Evolutionary conservation across 768 basidiomycete genomes (phyloP).

Genomic region (Kwoniella sp.): DNA sequence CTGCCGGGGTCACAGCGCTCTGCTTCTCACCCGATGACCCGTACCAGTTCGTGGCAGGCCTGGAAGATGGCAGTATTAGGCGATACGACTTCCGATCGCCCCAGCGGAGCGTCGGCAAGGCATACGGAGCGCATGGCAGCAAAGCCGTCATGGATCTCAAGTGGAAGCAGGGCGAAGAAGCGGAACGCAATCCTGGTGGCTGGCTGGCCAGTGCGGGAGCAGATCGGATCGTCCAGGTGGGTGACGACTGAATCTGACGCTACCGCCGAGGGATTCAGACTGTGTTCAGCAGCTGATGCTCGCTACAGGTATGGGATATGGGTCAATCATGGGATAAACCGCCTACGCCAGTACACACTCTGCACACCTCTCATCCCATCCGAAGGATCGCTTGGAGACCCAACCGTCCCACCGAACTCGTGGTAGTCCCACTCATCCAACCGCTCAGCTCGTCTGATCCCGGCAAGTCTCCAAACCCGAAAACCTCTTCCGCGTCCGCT

Average conservation of each 20-base stretch:
- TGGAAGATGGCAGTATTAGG: constrained; percentile 43
- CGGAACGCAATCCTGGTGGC: constrained; percentile 22
- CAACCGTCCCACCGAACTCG: constrained; percentile 42
- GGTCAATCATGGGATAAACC: constrained; percentile 30
- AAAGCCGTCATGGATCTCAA: constrained; percentile 46
- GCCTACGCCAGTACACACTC: constrained; percentile 36
- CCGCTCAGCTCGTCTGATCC: constrained; percentile 8
- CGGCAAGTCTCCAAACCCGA: not conserved
- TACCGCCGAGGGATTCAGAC: no score
- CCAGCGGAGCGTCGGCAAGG: constrained; percentile 25
- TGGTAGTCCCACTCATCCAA: constrained; percentile 38
- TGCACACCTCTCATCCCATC: constrained; percentile 42
- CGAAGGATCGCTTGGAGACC: constrained; percentile 45
- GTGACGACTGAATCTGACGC: no score
- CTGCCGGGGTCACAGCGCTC: constrained; percentile 35
- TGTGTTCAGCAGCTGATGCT: no score
- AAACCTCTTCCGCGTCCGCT: not conserved
- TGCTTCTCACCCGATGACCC: constrained; percentile 39
- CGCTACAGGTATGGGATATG: constrained; percentile 51
- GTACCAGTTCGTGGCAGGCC: constrained; percentile 36
- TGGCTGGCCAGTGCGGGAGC: constrained; percentile 49
- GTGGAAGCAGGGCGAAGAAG: constrained; percentile 39
- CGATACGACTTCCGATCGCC: constrained; percentile 43
- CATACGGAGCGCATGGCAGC: constrained; percentile 45
- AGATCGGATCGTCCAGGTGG: constrained; percentile 45